Evolutionary conservation across 192 early-diverging fungal genomes (phyloP).

Genomic region (Cladochytrium replicatum): DNA sequence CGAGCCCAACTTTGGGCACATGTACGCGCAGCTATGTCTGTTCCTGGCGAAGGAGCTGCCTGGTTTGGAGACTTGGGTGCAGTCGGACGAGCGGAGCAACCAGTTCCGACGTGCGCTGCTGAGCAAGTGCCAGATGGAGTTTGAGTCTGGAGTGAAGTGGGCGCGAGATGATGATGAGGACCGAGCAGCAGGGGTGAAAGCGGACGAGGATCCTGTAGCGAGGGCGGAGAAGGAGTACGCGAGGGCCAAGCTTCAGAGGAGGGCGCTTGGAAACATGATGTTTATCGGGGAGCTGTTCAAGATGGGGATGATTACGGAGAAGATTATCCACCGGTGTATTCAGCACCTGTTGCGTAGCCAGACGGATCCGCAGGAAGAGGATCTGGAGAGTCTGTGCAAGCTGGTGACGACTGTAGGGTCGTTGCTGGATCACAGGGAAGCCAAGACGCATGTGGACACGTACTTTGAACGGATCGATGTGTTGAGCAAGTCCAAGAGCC

Average conservation of each 20-base stretch:
- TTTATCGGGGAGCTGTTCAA: constrained; percentile 97
- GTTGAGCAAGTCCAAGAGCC: constrained; percentile 54
- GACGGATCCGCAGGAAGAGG: constrained; percentile 84
- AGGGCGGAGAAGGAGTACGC: constrained; percentile 60
- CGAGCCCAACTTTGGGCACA: constrained; percentile 78
- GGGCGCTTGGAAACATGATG: constrained; percentile 80
- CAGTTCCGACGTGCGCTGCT: constrained; percentile 88
- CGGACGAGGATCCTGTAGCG: constrained; percentile 44
- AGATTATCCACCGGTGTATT: constrained; percentile 90
- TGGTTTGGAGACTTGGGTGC: constrained; percentile 47
- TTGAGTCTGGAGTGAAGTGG: constrained; percentile 83
- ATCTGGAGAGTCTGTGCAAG: constrained; percentile 86
- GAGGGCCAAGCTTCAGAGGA: constrained; percentile 84
- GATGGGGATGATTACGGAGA: constrained; percentile 77
- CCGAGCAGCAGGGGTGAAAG: constrained; percentile 22
- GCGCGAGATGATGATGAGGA: constrained; percentile 26
- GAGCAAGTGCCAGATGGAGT: constrained; percentile 91
- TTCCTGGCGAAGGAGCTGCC: constrained; percentile 51
- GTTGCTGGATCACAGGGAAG: constrained; percentile 57
- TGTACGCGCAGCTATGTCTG: constrained; percentile 84
- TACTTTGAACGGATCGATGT: constrained; percentile 81
- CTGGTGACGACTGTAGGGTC: constrained; percentile 82
- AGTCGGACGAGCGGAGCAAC: constrained; percentile 52
- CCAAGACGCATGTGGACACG: constrained; percentile 60
- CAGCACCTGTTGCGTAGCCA: constrained; percentile 60